These are phyloP conservation scores for Astrephomene gubernaculifera DNA, from an alignment of 139 green algal species.

Conservation along the genomic window DNA sequence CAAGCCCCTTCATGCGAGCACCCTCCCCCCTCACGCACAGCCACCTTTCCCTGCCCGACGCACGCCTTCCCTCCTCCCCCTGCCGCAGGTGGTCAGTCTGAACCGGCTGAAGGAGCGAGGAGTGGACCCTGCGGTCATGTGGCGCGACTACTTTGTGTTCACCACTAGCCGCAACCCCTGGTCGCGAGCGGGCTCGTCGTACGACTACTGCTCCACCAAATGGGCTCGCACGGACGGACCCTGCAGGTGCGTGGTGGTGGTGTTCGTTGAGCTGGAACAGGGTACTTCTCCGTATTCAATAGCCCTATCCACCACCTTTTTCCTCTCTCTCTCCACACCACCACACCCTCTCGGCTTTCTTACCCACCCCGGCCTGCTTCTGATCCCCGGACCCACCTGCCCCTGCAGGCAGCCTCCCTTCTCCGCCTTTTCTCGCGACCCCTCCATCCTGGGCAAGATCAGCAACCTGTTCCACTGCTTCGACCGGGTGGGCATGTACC, in stretches of 20 bases:
- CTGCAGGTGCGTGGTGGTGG: slow-evolving; percentile 8
- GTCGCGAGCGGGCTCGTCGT: slow-evolving; percentile 30
- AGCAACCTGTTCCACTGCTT: slow-evolving; percentile 51
- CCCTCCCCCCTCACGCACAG: no score
- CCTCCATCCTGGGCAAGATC: slow-evolving; percentile 48
- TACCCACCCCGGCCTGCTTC: no score
- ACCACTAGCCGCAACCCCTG: slow-evolving; percentile 38
- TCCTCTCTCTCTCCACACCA: no score
- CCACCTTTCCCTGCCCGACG: not conserved
- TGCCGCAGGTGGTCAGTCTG: slow-evolving; percentile 21
- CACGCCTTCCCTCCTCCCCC: not conserved
- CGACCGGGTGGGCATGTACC: slow-evolving; percentile 44
- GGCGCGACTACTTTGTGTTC: slow-evolving; percentile 46
- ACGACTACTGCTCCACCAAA: slow-evolving; percentile 46
- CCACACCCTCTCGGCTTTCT: no score
- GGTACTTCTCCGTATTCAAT: no score
- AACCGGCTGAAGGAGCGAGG: not conserved
- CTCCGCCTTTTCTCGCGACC: slow-evolving; percentile 29
- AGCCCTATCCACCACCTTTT: no score
- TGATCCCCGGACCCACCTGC: no score
- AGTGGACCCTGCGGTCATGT: slow-evolving; percentile 11
- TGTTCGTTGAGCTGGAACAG: not conserved
- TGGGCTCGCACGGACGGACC: slow-evolving; percentile 12
- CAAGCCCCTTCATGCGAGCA: not conserved
- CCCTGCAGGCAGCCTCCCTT: slow-evolving; percentile 22